A percentile compares a stretch with the other conserved stretches of the same genome.
Evolutionary conservation across 108 stramenopile genomes (phyloP).

Genomic region (Discostella stelligeroides): DNA sequence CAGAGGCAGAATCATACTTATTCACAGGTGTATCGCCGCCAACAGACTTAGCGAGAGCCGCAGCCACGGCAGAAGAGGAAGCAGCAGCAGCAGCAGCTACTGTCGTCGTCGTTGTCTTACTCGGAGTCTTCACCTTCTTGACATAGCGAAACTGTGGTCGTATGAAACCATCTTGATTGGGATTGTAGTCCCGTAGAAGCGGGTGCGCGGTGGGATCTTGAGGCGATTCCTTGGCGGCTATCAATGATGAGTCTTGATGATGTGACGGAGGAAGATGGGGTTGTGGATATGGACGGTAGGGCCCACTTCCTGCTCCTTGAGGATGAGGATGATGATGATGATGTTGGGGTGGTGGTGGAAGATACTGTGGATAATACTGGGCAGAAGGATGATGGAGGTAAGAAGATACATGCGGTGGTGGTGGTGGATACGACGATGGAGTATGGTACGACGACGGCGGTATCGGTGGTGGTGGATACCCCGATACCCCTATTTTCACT

Average conservation of each 20-base stretch:
- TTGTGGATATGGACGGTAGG: background rate
- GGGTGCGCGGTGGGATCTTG: constrained; percentile 8
- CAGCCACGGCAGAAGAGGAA: background rate
- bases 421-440: background rate
- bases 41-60: background rate
- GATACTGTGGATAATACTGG: background rate
- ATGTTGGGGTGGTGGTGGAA: background rate
- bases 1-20: too few species aligned
- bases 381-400: constrained; percentile 6
- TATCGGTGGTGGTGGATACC: constrained; percentile 3
- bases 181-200: constrained; percentile 16
- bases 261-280: background rate
- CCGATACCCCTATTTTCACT: background rate
- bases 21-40: background rate
- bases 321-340: background rate
- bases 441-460: constrained; percentile 3
- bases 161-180: constrained; percentile 11
- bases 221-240: background rate
- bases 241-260: background rate
- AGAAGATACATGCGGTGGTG: background rate
- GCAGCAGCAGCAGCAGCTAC: too few species aligned
- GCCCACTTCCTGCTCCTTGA: background rate
- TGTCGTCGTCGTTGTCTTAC: background rate
- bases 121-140: constrained; percentile 6
- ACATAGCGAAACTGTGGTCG: constrained; percentile 29